A percentile compares a stretch with the other conserved stretches of the same genome.
Conservation (phyloP, 495 filamentous ascomycete genomes). For the Pyrenula aspistea region DNA sequence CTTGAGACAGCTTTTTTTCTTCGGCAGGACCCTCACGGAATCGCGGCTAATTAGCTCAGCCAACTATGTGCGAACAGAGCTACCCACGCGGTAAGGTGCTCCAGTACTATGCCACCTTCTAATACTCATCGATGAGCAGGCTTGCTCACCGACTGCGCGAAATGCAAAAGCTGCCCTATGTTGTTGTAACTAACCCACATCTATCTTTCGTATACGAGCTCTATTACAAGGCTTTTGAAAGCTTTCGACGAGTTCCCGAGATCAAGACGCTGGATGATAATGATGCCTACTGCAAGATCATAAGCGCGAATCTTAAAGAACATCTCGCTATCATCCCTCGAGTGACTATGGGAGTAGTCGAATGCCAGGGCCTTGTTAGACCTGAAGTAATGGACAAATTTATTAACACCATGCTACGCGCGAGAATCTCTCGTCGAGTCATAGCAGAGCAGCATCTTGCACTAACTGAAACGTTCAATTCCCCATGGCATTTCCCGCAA, state of each 20-base stretch:
- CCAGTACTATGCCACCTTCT: too few relatives aligned
- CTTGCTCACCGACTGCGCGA: constrained; percentile 90
- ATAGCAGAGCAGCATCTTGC: constrained; percentile 97
- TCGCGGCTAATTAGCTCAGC: constrained; percentile 80
- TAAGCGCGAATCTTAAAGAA: constrained; percentile 67
- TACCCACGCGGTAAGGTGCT: constrained; percentile 63
- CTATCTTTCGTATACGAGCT: constrained; percentile 91
- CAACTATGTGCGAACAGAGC: constrained; percentile 92
- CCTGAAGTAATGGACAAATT: constrained; percentile 76
- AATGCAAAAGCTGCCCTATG: constrained; percentile 93
- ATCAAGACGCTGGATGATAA: constrained; percentile 84
- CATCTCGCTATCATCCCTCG: constrained; percentile 90
- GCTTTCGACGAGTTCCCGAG: constrained; percentile 68
- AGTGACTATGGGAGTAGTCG: constrained; percentile 84
- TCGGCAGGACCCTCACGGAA: constrained; percentile 83
- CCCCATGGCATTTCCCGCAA: constrained; percentile 78
- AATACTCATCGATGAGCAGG: constrained; percentile 24
- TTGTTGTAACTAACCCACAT: constrained; percentile 89
- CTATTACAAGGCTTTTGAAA: constrained; percentile 93
- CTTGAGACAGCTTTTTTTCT: constrained; percentile 87
- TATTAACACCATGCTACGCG: constrained; percentile 87
- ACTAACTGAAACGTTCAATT: constrained; percentile 91
- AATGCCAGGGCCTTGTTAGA: constrained; percentile 69
- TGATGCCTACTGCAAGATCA: constrained; percentile 71
- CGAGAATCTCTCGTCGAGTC: constrained; percentile 85